Percentiles rank a stretch among this genome's conserved stretches.
Conservation (phyloP, 2,329 filamentous ascomycete species). For the Scleromitrula shiraiana region DNA sequence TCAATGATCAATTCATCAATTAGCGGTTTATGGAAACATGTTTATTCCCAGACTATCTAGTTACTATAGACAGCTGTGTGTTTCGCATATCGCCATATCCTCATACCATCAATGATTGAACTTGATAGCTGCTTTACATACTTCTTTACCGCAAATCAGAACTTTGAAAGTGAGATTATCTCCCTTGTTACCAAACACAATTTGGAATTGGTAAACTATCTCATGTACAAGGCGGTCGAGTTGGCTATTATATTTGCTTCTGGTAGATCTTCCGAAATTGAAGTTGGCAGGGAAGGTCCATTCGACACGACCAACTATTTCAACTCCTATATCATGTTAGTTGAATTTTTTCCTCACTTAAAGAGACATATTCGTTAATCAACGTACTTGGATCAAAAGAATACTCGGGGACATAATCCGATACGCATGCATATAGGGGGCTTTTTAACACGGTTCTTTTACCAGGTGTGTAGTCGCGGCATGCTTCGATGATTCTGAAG, state of each 20-base stretch:
- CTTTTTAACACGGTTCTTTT: background rate
- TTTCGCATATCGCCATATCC: background rate
- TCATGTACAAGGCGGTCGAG: background rate
- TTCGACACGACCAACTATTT: constrained; percentile 3
- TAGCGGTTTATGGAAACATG: background rate
- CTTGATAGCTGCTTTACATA: constrained; percentile 4
- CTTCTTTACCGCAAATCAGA: constrained; percentile 7
- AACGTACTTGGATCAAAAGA: constrained; percentile 6
- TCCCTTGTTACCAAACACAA: constrained; percentile 12
- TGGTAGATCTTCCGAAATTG: background rate
- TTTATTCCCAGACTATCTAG: no score
- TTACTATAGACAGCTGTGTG: no score
- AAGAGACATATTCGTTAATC: no score
- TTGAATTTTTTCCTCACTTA: background rate
- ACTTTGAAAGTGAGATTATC: constrained; percentile 9
- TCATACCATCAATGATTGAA: background rate
- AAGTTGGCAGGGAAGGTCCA: background rate
- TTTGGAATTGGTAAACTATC: background rate
- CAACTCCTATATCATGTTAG: constrained; percentile 5
- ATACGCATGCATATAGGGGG: constrained; percentile 6
- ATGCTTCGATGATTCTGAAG: background rate
- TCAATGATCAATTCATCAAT: no score
- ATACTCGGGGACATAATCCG: constrained; percentile 5
- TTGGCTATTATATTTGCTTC: background rate
- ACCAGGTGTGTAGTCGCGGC: background rate